Conservation (phyloP, 441 rosid genomes). For the Populus hybrid region DNA sequence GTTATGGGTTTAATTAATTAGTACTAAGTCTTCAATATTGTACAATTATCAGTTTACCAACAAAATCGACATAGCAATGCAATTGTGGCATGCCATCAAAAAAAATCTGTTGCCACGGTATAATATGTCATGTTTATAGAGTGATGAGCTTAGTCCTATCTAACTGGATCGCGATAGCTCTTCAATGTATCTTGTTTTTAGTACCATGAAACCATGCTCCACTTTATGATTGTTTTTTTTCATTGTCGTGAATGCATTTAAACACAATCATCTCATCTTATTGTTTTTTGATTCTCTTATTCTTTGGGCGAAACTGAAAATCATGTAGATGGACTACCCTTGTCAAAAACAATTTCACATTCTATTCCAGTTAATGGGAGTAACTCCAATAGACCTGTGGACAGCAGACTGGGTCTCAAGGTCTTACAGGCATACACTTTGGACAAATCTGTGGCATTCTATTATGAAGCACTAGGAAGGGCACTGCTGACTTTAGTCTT, state of each 20-base stretch:
- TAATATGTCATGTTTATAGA: no score
- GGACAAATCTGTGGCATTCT: constrained; percentile 42
- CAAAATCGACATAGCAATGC: no score
- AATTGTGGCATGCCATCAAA: no score
- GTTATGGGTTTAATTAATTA: not conserved
- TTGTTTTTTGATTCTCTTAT: constrained; percentile 1
- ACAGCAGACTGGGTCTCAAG: constrained; percentile 39
- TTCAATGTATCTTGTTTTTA: not conserved
- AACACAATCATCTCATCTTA: not conserved
- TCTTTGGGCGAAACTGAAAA: not conserved
- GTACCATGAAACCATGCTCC: not conserved
- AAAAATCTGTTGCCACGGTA: no score
- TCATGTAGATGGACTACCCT: no score
- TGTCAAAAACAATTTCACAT: no score
- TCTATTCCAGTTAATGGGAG: no score
- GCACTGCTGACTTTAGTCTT: constrained; percentile 61
- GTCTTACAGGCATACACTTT: constrained; percentile 68
- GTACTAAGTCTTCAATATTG: not conserved
- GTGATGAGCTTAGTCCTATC: not conserved
- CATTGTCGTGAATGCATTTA: not conserved
- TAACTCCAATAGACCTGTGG: constrained; percentile 32
- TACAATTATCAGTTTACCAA: no score
- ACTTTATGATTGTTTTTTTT: not conserved
- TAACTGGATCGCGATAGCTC: not conserved
- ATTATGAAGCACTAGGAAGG: no score